A percentile compares a stretch with the other conserved stretches of the same genome.
These are phyloP conservation scores for Dalbergia cultrata DNA, from an alignment of 306 rosid genomes.

Conservation along the genomic window DNA sequence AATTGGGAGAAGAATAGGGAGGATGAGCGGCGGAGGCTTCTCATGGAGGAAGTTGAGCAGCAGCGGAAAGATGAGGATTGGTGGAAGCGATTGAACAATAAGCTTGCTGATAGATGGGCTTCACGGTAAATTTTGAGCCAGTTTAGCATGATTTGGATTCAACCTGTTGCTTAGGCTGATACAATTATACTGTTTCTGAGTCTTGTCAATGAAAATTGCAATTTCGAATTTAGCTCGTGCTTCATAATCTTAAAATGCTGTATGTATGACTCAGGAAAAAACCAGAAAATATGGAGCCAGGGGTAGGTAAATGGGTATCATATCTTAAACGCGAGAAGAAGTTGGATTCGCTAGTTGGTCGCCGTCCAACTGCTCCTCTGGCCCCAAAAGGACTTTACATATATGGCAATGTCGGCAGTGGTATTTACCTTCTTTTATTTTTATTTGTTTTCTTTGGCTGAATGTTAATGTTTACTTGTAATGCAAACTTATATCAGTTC, in stretches of 20 bases:
- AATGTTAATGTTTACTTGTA: constrained; percentile 32
- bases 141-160: constrained; percentile 35
- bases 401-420: constrained; percentile 97
- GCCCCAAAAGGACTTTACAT: constrained; percentile 93
- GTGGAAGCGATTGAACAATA: constrained; percentile 58
- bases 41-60: constrained; percentile 76
- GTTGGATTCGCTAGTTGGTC: constrained; percentile 81
- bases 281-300: constrained; percentile 71
- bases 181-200: constrained; percentile 4
- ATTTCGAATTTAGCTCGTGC: constrained; percentile 4
- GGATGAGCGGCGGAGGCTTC: constrained; percentile 73
- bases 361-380: constrained; percentile 81
- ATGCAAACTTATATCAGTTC: constrained; percentile 34
- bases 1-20: constrained; percentile 81
- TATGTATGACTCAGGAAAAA: constrained; percentile 62
- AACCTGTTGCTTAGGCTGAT: background rate
- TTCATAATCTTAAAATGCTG: background rate
- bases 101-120: constrained; percentile 67
- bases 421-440: constrained; percentile 53
- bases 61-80: constrained; percentile 66
- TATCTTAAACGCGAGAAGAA: constrained; percentile 93
- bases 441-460: background rate
- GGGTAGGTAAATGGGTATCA: constrained; percentile 98
- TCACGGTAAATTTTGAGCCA: constrained; percentile 56
- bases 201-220: constrained; percentile 20